Evolutionary conservation across 1,139 yeast genomes (phyloP), one percentile per base, ranked within the genome.

Genomic region (Pichia sp.): DNA sequence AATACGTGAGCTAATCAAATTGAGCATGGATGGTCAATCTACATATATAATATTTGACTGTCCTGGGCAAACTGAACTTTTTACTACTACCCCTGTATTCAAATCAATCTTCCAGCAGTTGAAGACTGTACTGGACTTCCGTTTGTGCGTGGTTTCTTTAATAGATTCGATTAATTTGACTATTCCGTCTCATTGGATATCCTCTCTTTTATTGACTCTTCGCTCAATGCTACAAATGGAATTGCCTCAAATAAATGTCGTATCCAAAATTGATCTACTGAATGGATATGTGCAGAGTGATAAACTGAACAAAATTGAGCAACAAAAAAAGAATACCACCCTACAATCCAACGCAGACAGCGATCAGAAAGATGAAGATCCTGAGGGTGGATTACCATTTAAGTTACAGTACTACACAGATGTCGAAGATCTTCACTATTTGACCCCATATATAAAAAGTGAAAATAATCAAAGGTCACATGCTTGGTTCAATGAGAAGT

Each of bases 41-140:
- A 80, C 84, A 51, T 95, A 93, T 66, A 70, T 93, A 36, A 76
- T 95, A 6, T 90, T 95, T 71, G 99, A 95, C 70, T 93, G 98
- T 70, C 99, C 99, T 1, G 99, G 98, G 0, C 99, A 95, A 69
- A 93, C 92, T 40, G 99, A 95, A 69, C 78, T 95, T 32, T 95
- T 90, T 70, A 95, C 99, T 1, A 96, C 89, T 66, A 90, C 90
- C 58, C 85, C 92, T 0, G 87, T 96, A 0, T 75, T 95, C 54
- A 84, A 85, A 38, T 77, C 80, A 44, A 85, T 95, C 2, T 90
- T 90, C 61, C 78, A 78, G 61, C 82, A 76, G 57, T 74, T 95
- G 57, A 92, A 78, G 73, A 90, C 83, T 60, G 75, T 76, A 54
- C 72, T 84, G 38, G 90, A 81, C 59, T 75, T 88, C 61, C 75